A percentile compares a stretch with the other conserved stretches of the same genome.
These are phyloP conservation scores for Colletotrichum spinosum DNA, from an alignment of 2,329 filamentous ascomycete genomes.

Conservation along the genomic window DNA sequence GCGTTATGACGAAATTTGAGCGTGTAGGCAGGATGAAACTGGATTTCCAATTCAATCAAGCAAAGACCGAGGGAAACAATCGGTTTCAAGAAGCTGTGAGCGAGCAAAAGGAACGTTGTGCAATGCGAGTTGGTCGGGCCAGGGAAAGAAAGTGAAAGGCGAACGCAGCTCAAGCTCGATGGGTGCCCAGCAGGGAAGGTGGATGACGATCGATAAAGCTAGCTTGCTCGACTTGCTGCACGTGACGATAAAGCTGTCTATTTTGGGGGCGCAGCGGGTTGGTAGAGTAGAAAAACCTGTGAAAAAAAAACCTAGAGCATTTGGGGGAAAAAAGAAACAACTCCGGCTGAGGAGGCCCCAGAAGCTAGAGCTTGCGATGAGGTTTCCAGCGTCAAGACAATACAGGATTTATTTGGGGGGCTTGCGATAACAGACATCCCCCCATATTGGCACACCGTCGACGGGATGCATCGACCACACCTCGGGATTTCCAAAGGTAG, in stretches of 20 bases:
- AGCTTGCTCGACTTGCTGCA: slow-evolving; percentile 12
- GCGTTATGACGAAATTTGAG: slow-evolving; percentile 6
- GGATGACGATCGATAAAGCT: slow-evolving; percentile 24
- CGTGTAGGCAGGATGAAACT: not conserved
- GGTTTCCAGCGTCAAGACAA: not conserved
- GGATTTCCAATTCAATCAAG: not conserved
- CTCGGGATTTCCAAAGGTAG: slow-evolving; percentile 20
- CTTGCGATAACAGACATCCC: slow-evolving; percentile 3
- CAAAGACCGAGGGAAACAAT: not conserved
- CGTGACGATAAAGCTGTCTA: slow-evolving; percentile 19
- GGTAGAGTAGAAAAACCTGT: not conserved
- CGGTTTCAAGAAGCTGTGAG: not conserved
- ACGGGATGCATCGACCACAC: not conserved
- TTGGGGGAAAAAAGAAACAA: slow-evolving; percentile 12
- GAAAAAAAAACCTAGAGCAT: not conserved
- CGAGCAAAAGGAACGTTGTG: slow-evolving; percentile 12
- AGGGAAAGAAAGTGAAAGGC: slow-evolving; percentile 1
- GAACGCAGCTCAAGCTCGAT: slow-evolving; percentile 7
- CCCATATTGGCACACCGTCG: not conserved
- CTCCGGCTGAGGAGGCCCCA: not conserved
- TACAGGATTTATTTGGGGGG: slow-evolving; percentile 2
- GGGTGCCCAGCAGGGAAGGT: slow-evolving; percentile 33
- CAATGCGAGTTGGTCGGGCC: slow-evolving; percentile 11
- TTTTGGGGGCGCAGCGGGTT: not conserved
- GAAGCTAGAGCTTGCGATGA: not conserved